Conservation (phyloP, 1,139 yeast species). For the Saccharomyces uvarum region DNA sequence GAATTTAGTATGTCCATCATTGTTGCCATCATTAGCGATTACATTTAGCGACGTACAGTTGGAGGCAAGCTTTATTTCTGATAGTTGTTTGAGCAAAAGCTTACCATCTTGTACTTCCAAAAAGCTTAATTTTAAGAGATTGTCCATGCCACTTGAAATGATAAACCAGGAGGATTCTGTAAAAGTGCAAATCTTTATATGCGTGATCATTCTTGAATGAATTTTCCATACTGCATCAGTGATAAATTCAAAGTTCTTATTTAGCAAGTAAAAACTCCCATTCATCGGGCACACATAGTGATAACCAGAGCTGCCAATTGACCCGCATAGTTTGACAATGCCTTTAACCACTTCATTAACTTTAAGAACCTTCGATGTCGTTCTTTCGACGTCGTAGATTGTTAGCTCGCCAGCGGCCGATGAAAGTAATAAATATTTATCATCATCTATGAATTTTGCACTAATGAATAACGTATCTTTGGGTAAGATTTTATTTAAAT, state of each 20-base stretch:
- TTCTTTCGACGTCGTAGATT: slow-evolving; percentile 8
- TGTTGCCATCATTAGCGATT: slow-evolving; percentile 16
- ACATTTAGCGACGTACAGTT: slow-evolving; percentile 47
- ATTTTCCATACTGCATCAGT: slow-evolving; percentile 19
- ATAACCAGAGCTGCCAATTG: slow-evolving; percentile 6
- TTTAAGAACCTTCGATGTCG: neutral
- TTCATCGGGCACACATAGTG: slow-evolving; percentile 34
- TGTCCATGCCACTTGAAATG: slow-evolving; percentile 61
- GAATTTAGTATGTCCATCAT: slow-evolving; percentile 21
- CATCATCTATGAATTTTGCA: neutral
- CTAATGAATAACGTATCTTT: neutral
- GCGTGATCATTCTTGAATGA: slow-evolving; percentile 40
- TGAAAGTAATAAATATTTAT: neutral
- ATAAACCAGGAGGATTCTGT: slow-evolving; percentile 33
- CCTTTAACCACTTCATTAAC: slow-evolving; percentile 8
- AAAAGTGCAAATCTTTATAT: slow-evolving; percentile 29
- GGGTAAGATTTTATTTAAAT: neutral
- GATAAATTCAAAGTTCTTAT: slow-evolving; percentile 1
- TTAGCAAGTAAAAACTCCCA: slow-evolving; percentile 29
- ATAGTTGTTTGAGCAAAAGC: slow-evolving; percentile 21
- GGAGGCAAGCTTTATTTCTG: slow-evolving; percentile 37
- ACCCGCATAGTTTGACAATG: slow-evolving; percentile 32
- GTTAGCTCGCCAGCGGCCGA: slow-evolving; percentile 11
- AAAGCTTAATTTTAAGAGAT: slow-evolving; percentile 37
- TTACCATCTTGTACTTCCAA: slow-evolving; percentile 23